These are phyloP conservation scores for Alternaria triticimaculans DNA, from an alignment of 2,329 filamentous ascomycete species.

Conservation along the genomic window DNA sequence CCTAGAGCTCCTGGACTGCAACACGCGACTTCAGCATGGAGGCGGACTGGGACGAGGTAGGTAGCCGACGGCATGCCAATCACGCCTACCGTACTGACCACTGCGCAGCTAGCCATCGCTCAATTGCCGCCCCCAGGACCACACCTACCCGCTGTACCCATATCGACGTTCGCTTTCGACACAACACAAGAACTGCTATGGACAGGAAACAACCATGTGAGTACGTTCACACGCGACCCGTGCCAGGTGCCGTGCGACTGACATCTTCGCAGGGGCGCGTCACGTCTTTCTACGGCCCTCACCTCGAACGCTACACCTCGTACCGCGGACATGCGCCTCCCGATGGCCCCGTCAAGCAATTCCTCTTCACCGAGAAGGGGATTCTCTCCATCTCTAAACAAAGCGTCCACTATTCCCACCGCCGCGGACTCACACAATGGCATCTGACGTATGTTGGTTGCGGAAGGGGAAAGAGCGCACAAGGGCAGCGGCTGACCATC, in stretches of 20 bases:
- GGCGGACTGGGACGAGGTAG: conserved; percentile 60
- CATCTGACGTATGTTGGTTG: conserved; percentile 70
- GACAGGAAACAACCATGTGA: conserved; percentile 89
- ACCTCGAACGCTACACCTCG: conserved; percentile 88
- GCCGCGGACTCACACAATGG: conserved; percentile 86
- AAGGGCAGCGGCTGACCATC: conserved; percentile 23
- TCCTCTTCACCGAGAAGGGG: conserved; percentile 90
- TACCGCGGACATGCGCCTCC: conserved; percentile 77
- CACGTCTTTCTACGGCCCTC: conserved; percentile 83
- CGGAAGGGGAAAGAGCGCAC: not conserved
- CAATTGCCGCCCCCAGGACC: conserved; percentile 78
- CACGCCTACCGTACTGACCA: conserved; percentile 18
- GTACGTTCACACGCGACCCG: conserved; percentile 36
- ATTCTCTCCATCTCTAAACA: conserved; percentile 83
- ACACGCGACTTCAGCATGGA: conserved; percentile 52
- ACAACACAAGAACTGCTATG: conserved; percentile 87
- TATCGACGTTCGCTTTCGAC: conserved; percentile 87
- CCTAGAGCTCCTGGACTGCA: conserved; percentile 23
- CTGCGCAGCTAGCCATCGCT: conserved; percentile 75
- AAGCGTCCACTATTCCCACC: conserved; percentile 86
- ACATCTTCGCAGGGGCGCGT: conserved; percentile 74
- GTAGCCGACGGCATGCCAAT: not conserved
- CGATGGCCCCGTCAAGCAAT: conserved; percentile 82
- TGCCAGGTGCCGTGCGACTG: conserved; percentile 4
- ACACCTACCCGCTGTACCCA: conserved; percentile 69